These are phyloP conservation scores for Acer yangbiense DNA, from an alignment of 345 rosid genomes.

Conservation along the genomic window DNA sequence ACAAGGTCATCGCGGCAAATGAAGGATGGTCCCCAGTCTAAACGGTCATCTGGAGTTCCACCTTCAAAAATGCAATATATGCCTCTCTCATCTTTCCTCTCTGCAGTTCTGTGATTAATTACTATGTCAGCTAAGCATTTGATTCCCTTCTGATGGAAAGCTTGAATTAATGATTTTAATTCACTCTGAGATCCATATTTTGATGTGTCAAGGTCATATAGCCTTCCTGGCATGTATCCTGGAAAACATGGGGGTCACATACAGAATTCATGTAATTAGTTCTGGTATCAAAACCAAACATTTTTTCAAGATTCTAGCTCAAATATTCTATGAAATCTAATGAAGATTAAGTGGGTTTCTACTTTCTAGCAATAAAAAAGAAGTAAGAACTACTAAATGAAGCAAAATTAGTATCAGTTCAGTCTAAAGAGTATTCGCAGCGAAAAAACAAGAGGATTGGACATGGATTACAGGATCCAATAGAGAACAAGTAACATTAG, in stretches of 20 bases:
- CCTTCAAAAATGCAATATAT: constrained; percentile 79
- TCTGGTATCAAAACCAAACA: neutral
- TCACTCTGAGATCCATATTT: constrained; percentile 64
- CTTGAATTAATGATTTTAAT: constrained; percentile 52
- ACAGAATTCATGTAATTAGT: neutral
- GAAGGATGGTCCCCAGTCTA: constrained; percentile 85
- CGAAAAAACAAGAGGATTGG: neutral
- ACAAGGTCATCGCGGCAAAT: constrained; percentile 56
- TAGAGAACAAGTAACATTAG: neutral
- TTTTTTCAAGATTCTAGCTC: neutral
- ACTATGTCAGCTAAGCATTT: constrained; percentile 84
- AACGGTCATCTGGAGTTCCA: constrained; percentile 72
- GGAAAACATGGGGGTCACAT: neutral
- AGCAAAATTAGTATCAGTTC: neutral
- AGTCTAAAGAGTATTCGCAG: neutral
- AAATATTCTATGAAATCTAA: neutral
- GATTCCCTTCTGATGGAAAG: constrained; percentile 54
- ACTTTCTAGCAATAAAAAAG: neutral
- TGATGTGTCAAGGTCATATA: constrained; percentile 73
- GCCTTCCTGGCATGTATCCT: constrained; percentile 93
- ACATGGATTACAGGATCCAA: neutral
- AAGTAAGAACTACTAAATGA: too few species aligned
- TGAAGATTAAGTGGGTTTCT: neutral
- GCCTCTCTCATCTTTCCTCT: constrained; percentile 62
- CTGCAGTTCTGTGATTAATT: constrained; percentile 85